A percentile compares a stretch with the other conserved stretches of the same genome.
Evolutionary conservation across 1,284 basidiomycete genomes (phyloP).

Genomic region (Ustilago nuda): DNA sequence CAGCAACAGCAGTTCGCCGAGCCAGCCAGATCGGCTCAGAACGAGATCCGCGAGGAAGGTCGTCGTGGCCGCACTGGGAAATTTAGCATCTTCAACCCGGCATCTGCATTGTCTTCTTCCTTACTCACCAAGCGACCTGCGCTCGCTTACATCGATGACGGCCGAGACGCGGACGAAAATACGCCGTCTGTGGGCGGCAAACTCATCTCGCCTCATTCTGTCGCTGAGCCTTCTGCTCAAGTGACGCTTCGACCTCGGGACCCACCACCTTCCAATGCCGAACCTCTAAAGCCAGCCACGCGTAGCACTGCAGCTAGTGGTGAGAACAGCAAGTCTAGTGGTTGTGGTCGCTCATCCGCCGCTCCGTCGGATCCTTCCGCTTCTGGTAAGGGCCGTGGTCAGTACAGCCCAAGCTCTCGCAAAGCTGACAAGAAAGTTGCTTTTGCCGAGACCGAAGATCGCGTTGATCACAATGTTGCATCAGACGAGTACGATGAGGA

Average conservation of each 20-base stretch:
- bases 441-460: constrained; percentile 59
- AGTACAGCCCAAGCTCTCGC: constrained; percentile 23
- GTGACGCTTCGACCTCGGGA: constrained; percentile 51
- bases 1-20: constrained; percentile 13
- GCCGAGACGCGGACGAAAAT: constrained; percentile 41
- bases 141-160: constrained; percentile 43
- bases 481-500: constrained; percentile 43
- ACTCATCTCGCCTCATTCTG: constrained; percentile 40
- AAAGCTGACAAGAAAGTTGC: constrained; percentile 61
- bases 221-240: constrained; percentile 52
- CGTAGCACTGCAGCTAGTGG: constrained; percentile 14
- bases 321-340: constrained; percentile 9
- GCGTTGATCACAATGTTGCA: constrained; percentile 36
- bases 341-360: constrained; percentile 5
- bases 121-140: constrained; percentile 42
- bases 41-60: constrained; percentile 19
- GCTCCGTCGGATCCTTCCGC: constrained; percentile 9
- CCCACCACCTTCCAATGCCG: constrained; percentile 47
- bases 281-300: constrained; percentile 53
- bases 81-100: constrained; percentile 29
- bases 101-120: constrained; percentile 38
- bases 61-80: constrained; percentile 29
- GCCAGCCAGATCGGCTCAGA: not conserved
- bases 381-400: not conserved
- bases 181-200: constrained; percentile 50